These are phyloP conservation scores for Pholiota microspora DNA, from an alignment of 768 basidiomycete species.

Conservation along the genomic window DNA sequence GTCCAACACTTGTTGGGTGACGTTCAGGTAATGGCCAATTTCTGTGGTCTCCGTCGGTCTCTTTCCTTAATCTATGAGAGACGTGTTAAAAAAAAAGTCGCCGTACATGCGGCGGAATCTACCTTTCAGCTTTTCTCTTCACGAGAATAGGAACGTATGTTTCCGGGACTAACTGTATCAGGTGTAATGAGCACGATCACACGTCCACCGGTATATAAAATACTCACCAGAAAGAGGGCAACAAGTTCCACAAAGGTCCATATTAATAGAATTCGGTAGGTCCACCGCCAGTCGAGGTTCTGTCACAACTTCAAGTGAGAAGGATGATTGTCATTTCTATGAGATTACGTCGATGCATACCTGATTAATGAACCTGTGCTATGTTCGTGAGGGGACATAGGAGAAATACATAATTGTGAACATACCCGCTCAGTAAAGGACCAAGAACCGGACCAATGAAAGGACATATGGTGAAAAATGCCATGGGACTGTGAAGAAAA, in stretches of 20 bases:
- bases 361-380: constrained; percentile 64
- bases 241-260: constrained; percentile 62
- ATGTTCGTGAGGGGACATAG: not conserved
- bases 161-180: constrained; percentile 63
- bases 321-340: not conserved
- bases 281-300: constrained; percentile 72
- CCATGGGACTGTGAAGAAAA: constrained; percentile 54
- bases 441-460: constrained; percentile 54
- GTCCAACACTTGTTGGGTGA: constrained; percentile 38
- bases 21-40: constrained; percentile 64
- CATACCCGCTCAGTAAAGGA: constrained; percentile 59
- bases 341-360: constrained; percentile 26
- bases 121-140: constrained; percentile 56
- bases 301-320: too few species aligned
- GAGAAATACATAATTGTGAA: not conserved
- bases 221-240: constrained; percentile 49
- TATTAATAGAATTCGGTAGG: constrained; percentile 66
- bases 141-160: constrained; percentile 64
- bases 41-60: constrained; percentile 48
- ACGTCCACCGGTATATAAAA: not conserved
- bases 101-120: too few species aligned
- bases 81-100: not conserved
- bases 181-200: not conserved
- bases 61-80: constrained; percentile 46
- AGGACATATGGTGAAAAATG: constrained; percentile 52